These are phyloP conservation scores for Cutaneotrichosporon sp. DNA, from an alignment of 1,284 basidiomycete genomes.

Conservation along the genomic window DNA sequence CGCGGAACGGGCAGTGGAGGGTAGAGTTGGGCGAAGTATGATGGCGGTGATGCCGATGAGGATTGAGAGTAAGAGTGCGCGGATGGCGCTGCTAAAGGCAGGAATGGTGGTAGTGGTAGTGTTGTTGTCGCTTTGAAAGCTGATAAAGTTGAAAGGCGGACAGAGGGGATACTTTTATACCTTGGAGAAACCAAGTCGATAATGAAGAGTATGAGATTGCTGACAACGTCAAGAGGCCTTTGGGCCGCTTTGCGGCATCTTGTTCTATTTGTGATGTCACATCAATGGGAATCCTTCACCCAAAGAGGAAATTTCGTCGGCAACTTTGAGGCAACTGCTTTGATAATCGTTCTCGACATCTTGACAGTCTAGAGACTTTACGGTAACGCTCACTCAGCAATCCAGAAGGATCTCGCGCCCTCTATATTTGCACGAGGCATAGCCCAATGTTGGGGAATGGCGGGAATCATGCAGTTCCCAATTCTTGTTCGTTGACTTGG, in stretches of 20 bases:
- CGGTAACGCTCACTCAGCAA: background rate
- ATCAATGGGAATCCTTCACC: conserved; percentile 2
- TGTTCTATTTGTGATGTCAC: background rate
- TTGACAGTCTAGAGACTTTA: too few relatives aligned
- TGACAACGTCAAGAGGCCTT: background rate
- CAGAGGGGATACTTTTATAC: background rate
- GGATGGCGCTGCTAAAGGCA: background rate
- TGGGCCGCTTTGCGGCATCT: background rate
- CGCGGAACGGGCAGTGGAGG: conserved; percentile 13
- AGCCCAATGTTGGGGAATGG: too few relatives aligned
- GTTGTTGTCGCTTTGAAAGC: background rate
- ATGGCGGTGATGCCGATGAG: conserved; percentile 22
- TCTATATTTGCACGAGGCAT: background rate
- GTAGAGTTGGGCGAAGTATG: conserved; percentile 19
- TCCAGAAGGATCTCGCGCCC: background rate
- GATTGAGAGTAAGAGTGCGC: conserved; percentile 10
- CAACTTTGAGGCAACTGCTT: background rate
- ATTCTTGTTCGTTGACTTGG: too few relatives aligned
- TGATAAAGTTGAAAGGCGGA: background rate
- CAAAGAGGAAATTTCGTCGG: background rate
- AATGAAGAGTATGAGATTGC: background rate
- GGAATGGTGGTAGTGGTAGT: conserved; percentile 14
- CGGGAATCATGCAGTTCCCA: too few relatives aligned
- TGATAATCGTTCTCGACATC: background rate
- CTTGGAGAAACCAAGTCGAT: background rate